Base-by-base conservation (phyloP, 2,329 filamentous ascomycete genomes). In the Ophiostoma montium region DNA sequence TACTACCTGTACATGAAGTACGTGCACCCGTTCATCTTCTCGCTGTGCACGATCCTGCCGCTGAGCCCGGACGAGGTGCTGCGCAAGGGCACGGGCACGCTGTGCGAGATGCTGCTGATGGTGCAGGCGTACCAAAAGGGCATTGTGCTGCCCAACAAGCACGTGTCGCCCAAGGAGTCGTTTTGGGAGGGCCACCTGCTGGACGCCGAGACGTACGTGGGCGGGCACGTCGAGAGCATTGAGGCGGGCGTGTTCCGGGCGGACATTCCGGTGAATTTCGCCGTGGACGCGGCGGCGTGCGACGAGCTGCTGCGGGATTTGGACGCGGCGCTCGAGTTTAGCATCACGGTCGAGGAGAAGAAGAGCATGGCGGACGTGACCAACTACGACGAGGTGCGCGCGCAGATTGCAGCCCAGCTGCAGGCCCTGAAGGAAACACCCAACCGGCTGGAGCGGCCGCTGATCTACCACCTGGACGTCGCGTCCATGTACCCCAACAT, bases 1-100 rank as follows among this genome's bases (percentile, higher is more conserved):
- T 98, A 98, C 63, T 98, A 98, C 62, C 70, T 98, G 54, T 98
- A 98, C 74, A 98, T 98, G 94, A 98, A 98, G 82, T 98, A 98
- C 64, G 86, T 98, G n/a, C 92, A 98, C 63, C 92, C 92, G 3
- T 98, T 98, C 70, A 92, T 98, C 63, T 98, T 98, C 73, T 96
- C 94, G 1, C 71, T 98, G 0, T 98, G 92, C 67, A 98, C 89
- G 1, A 95, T 98, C 67, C 73, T 98, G 62, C 92, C 92, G 0
- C 74, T 98, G 1, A 87, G 86, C 41, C 87, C 89, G 32, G 90
- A 98, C 60, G 92, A 96, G 61, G 86, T 89, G 1, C 65, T 96
- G 58, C 79, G 92, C 57, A 98, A 98, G 65, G 92, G 92, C 62
- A 98, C 92, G 0, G 92, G 92, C 64, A 98, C 92, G 0, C 76